A percentile compares a stretch with the other conserved stretches of the same genome.
Evolutionary conservation across 192 early-diverging fungal species (phyloP).

Genomic region (Backusella liffmaniae): DNA sequence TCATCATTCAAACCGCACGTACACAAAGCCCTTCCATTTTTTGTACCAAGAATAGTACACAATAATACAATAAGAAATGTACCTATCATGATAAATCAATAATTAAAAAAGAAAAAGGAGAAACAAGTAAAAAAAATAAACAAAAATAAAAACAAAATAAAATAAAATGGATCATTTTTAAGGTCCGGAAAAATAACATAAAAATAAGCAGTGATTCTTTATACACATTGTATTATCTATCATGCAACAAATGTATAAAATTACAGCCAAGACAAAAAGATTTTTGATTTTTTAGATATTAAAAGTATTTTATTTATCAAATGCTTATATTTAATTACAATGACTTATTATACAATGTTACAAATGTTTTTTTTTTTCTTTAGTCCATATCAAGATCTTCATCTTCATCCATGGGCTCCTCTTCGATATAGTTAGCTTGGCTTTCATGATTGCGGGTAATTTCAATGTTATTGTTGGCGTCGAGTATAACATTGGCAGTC

Average conservation of each 20-base stretch:
- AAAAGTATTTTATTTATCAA: background rate
- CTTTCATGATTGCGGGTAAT: slow-evolving; percentile 37
- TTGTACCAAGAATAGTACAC: background rate
- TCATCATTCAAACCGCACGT: background rate
- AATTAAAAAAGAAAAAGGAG: background rate
- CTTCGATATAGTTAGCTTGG: slow-evolving; percentile 27
- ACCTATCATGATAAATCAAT: background rate
- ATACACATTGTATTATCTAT: too few relatives aligned
- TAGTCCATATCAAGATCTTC: slow-evolving; percentile 31
- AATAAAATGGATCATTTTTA: background rate
- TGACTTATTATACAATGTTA: background rate
- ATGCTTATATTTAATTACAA: background rate
- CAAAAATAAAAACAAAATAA: background rate
- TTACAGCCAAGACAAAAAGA: background rate
- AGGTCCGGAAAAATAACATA: background rate
- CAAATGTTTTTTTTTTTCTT: background rate
- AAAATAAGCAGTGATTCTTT: too few relatives aligned
- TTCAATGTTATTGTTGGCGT: slow-evolving; percentile 26
- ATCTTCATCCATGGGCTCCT: slow-evolving; percentile 29
- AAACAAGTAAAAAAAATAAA: background rate
- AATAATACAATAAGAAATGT: background rate
- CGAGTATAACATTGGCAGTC: slow-evolving; percentile 34
- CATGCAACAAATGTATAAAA: too few relatives aligned
- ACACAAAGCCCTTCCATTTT: background rate
- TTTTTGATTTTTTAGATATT: background rate